phyloP scores from a whole-genome alignment of 2,329 filamentous ascomycete species.

The Diaporthe citri region DNA sequence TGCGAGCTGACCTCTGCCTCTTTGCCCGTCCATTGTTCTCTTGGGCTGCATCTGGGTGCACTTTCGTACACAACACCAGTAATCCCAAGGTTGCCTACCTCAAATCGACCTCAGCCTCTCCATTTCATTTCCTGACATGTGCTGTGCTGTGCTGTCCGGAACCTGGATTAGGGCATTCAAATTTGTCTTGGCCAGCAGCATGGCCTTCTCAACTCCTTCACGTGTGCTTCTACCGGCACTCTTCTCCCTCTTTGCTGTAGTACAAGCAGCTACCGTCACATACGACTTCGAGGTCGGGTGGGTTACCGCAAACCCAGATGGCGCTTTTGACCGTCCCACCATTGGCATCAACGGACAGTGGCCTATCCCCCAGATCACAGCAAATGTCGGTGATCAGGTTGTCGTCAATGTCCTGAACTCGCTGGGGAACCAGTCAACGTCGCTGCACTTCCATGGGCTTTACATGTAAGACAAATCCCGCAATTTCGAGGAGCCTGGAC shows the following conservation, averaged over 20 bases:
- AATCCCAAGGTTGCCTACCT: background rate
- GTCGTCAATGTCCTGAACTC: slow-evolving; percentile 30
- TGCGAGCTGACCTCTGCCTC: background rate
- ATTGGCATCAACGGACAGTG: slow-evolving; percentile 34
- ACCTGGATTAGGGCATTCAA: background rate
- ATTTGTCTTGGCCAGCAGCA: slow-evolving; percentile 2
- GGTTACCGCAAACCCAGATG: slow-evolving; percentile 32
- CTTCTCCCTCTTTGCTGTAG: slow-evolving; percentile 11
- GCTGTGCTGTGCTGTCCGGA: background rate
- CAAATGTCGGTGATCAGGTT: slow-evolving; percentile 32
- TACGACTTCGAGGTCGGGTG: slow-evolving; percentile 37
- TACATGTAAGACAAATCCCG: slow-evolving; percentile 21
- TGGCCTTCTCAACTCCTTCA: background rate
- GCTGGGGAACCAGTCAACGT: slow-evolving; percentile 33
- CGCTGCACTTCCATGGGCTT: slow-evolving; percentile 35
- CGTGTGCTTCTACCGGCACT: slow-evolving; percentile 9
- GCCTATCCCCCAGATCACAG: slow-evolving; percentile 29
- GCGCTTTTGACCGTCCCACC: slow-evolving; percentile 5
- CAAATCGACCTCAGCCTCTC: background rate
- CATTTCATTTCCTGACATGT: background rate
- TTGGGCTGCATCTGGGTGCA: background rate
- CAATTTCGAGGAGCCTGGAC: background rate
- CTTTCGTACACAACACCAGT: background rate
- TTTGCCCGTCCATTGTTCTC: background rate
- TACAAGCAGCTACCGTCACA: slow-evolving; percentile 31